Evolutionary conservation across 2,329 filamentous ascomycete species (phyloP).

Genomic region (Penicillium sp.): DNA sequence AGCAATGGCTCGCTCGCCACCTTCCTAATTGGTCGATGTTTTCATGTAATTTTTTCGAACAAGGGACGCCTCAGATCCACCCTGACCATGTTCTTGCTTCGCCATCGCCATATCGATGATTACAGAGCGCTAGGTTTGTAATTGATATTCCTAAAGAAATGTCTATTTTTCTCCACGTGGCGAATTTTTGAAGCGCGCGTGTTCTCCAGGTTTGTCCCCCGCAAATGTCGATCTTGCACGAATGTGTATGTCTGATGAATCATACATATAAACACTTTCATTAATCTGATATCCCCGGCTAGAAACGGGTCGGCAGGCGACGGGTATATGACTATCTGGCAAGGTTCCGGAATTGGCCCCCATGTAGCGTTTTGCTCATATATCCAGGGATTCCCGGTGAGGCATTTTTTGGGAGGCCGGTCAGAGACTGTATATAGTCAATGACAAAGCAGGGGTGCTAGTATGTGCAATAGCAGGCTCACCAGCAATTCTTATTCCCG

Average conservation of each 20-base stretch:
- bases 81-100: neutral
- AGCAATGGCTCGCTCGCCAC: neutral
- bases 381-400: neutral
- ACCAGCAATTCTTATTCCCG: neutral
- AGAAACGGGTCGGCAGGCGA: slow-evolving; percentile 24
- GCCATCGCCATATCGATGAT: neutral
- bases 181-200: neutral
- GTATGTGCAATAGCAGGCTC: neutral
- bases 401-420: neutral
- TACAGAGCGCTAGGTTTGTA: neutral
- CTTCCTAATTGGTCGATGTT: neutral
- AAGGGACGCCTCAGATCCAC: neutral
- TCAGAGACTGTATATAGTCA: neutral
- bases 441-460: neutral
- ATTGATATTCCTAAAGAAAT: neutral
- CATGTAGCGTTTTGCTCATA: slow-evolving; percentile 10
- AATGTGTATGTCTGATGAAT: too few relatives aligned
- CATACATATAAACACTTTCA: slow-evolving; percentile 7
- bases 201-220: neutral
- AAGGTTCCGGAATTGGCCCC: slow-evolving; percentile 26
- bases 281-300: slow-evolving; percentile 14
- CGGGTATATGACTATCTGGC: slow-evolving; percentile 26
- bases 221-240: neutral
- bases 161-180: neutral
- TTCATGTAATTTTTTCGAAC: neutral